Evolutionary conservation across 139 green algal species (phyloP).

Genomic region (Coelastrella sp.): DNA sequence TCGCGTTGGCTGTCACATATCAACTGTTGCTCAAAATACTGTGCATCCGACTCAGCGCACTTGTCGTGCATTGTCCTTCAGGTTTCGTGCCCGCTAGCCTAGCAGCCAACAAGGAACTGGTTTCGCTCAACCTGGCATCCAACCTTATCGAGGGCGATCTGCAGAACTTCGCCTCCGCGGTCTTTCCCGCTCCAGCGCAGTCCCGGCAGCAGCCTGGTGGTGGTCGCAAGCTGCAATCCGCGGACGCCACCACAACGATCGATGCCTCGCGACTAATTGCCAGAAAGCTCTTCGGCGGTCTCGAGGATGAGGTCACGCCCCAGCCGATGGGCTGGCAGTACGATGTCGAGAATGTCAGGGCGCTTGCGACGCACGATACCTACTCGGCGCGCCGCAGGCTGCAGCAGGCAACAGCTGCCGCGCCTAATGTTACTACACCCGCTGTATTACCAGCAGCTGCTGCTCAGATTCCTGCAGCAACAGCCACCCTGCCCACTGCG

Average conservation of each 20-base stretch:
- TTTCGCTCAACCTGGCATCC: not conserved
- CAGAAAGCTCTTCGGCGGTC: slow-evolving; percentile 20
- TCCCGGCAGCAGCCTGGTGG: not conserved
- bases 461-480: not conserved
- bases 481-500: not conserved
- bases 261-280: not conserved
- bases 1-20: too few species aligned
- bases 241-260: too few species aligned
- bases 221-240: slow-evolving; percentile 6
- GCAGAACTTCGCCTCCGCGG: not conserved
- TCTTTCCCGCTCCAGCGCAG: not conserved
- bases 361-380: not conserved
- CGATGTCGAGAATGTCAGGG: not conserved
- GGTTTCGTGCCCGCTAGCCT: slow-evolving; percentile 41
- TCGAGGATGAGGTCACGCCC: not conserved
- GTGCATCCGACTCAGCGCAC: not conserved
- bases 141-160: slow-evolving; percentile 25
- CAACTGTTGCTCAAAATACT: not conserved
- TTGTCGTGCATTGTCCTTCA: slow-evolving; percentile 4
- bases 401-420: not conserved
- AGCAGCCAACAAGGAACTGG: slow-evolving; percentile 16
- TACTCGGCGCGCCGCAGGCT: slow-evolving; percentile 15
- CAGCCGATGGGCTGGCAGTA: slow-evolving; percentile 13
- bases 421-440: not conserved
- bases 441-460: not conserved